Base-by-base conservation (phyloP, 148 eudicot genomes). In the Rhododendron griersonianum region DNA sequence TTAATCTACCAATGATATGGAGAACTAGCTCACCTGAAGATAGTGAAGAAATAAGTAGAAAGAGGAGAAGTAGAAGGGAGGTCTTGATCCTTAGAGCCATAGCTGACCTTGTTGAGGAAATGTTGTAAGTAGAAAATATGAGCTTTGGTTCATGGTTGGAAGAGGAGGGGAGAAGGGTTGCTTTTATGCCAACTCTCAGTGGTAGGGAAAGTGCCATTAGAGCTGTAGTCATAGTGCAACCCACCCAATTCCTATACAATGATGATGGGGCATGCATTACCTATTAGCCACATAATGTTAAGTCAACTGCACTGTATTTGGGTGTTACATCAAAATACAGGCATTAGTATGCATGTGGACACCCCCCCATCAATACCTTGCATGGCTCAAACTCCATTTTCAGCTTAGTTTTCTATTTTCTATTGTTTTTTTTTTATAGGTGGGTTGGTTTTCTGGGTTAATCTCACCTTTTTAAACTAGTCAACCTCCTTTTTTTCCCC, bases 41-140 rank as follows among this genome's bases (percentile, higher is more conserved):
- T 48, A 88, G 51, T 35, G 25, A 61, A 83, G 59, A 83, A 85
- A 91, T 30, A 80, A 88, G 61, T 21, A 94, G 84, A 67, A 93
- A 59, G 85, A 89, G 77, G 71, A 87, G 81, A 84, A 91, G 59
- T 2, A 86, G 75, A 81, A 89, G 80, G 78, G 82, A n/a, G 81
- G 84, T 35, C 83, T 88, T 91, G 85, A 73, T 83, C 50, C 83
- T 85, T 63, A 79, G 88, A 90, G 85, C 83, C 95, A 94, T 94
- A 37, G 71, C 74, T 83, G 44, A n/a, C 25, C 41, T 63, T 39
- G n/a, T 83, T 53, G 39, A 11, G 33, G 51, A 11, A 53, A 28
- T 51, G 41, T 84, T 51, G 7, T 74, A 7, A 7, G 30, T 39
- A 71, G 30, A 47, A 28, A 25, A 2, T 50, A 48, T 10, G 15